Conservation (phyloP, 306 rosid species). For the Cicer judaicum region DNA sequence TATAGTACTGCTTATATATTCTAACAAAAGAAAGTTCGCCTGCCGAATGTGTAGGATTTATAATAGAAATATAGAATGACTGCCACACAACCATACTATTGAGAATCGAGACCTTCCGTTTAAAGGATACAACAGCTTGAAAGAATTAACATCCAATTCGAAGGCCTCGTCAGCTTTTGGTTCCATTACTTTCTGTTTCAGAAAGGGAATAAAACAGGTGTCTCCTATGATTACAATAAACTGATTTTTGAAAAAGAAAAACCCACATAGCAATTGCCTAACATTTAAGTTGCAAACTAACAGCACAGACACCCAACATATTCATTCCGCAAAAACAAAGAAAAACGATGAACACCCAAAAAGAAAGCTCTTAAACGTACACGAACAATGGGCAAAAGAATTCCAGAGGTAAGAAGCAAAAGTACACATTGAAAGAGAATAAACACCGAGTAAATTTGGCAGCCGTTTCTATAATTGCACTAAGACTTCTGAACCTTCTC, state of each 20-base stretch:
- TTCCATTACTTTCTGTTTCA: conserved; percentile 5
- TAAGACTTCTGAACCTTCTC: conserved; percentile 67
- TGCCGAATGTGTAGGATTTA: background rate
- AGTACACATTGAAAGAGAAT: conserved; percentile 35
- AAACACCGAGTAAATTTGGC: conserved; percentile 31
- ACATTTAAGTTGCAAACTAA: conserved; percentile 21
- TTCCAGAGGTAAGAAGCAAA: conserved; percentile 26
- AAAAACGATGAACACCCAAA: background rate
- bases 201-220: conserved; percentile 15
- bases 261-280: conserved; percentile 12
- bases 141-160: conserved; percentile 8
- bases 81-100: background rate
- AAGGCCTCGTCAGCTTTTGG: background rate
- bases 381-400: conserved; percentile 20
- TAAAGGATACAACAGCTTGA: background rate
- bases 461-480: conserved; percentile 32
- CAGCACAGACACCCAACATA: conserved; percentile 2
- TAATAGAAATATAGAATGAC: background rate
- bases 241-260: conserved; percentile 18
- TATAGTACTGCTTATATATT: background rate
- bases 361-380: conserved; percentile 30
- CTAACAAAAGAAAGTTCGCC: background rate
- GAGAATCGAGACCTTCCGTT: background rate
- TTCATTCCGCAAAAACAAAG: background rate
- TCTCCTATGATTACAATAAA: conserved; percentile 23